These are phyloP conservation scores for Paraconiothyrium sp. DNA, from an alignment of 2,329 filamentous ascomycete genomes.

Conservation along the genomic window DNA sequence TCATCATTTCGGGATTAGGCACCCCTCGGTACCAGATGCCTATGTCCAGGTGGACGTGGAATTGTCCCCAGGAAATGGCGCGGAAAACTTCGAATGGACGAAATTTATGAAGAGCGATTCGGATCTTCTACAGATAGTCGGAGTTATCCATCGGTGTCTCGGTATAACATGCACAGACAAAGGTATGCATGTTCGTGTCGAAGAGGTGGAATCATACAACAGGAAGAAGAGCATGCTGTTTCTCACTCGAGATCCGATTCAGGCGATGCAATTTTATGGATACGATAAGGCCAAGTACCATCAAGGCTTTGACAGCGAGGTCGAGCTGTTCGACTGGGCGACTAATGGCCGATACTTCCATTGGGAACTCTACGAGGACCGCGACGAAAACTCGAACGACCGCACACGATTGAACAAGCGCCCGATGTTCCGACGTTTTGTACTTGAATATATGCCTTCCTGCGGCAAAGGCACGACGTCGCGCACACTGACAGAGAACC, in stretches of 20 bases:
- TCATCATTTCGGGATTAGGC: conserved; percentile 62
- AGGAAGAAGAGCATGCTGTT: conserved; percentile 67
- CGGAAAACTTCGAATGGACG: conserved; percentile 64
- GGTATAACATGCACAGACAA: conserved; percentile 73
- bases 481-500: conserved; percentile 19
- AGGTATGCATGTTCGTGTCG: conserved; percentile 72
- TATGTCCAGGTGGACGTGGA: conserved; percentile 77
- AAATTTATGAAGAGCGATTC: conserved; percentile 76
- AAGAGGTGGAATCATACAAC: conserved; percentile 71
- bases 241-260: conserved; percentile 66
- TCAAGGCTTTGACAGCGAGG: conserved; percentile 62
- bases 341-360: conserved; percentile 68
- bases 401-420: conserved; percentile 65
- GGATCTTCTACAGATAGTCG: conserved; percentile 74
- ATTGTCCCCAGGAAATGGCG: conserved; percentile 55
- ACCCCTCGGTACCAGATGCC: conserved; percentile 30
- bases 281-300: conserved; percentile 63
- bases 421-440: conserved; percentile 67
- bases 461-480: conserved; percentile 53
- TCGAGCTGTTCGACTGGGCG: conserved; percentile 71
- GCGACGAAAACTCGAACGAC: conserved; percentile 60
- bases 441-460: conserved; percentile 69
- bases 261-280: conserved; percentile 71
- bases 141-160: conserved; percentile 68
- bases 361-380: conserved; percentile 46